phyloP scores from a whole-genome alignment of 192 early-diverging fungal species.

The Dimargaris verticillata region DNA sequence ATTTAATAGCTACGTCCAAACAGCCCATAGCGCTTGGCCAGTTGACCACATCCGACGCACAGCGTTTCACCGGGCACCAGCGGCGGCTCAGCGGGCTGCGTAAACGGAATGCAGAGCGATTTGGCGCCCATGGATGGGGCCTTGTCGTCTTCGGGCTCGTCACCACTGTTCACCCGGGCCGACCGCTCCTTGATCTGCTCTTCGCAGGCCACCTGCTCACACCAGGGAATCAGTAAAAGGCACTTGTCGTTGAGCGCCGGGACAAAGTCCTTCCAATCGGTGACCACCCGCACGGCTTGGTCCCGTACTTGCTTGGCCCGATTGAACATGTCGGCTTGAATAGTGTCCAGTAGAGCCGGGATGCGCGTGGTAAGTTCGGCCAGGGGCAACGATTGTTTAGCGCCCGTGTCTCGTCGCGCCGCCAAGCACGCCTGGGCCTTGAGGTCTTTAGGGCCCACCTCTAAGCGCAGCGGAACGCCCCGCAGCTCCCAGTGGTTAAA shows the following conservation, averaged over 20 bases:
- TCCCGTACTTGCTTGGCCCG: slow-evolving; percentile 68
- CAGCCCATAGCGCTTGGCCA: slow-evolving; percentile 64
- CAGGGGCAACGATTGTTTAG: slow-evolving; percentile 39
- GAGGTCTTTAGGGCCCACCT: slow-evolving; percentile 93
- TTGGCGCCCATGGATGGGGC: slow-evolving; percentile 99
- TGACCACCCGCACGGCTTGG: slow-evolving; percentile 52
- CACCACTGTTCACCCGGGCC: slow-evolving; percentile 35
- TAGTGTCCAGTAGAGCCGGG: slow-evolving; percentile 41
- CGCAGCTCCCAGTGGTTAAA: slow-evolving; percentile 99
- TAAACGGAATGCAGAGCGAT: slow-evolving; percentile 91
- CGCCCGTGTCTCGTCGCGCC: slow-evolving; percentile 71
- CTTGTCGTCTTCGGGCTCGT: slow-evolving; percentile 81
- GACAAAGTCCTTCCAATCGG: slow-evolving; percentile 89
- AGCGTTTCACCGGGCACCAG: slow-evolving; percentile 73
- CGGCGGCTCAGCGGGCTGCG: slow-evolving; percentile 73
- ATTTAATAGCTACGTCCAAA: slow-evolving; percentile 79
- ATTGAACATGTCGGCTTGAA: slow-evolving; percentile 82
- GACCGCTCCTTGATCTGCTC: slow-evolving; percentile 90
- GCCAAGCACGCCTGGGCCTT: slow-evolving; percentile 56
- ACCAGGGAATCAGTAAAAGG: slow-evolving; percentile 86
- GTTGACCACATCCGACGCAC: slow-evolving; percentile 63
- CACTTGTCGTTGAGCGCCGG: slow-evolving; percentile 76
- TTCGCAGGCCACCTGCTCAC: slow-evolving; percentile 79
- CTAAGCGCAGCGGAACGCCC: slow-evolving; percentile 91
- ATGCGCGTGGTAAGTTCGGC: slow-evolving; percentile 40